Percentiles rank a stretch among this genome's conserved stretches.
Evolutionary conservation across 129 eudicot genomes (phyloP).

Genomic region (Escallonia rubra): DNA sequence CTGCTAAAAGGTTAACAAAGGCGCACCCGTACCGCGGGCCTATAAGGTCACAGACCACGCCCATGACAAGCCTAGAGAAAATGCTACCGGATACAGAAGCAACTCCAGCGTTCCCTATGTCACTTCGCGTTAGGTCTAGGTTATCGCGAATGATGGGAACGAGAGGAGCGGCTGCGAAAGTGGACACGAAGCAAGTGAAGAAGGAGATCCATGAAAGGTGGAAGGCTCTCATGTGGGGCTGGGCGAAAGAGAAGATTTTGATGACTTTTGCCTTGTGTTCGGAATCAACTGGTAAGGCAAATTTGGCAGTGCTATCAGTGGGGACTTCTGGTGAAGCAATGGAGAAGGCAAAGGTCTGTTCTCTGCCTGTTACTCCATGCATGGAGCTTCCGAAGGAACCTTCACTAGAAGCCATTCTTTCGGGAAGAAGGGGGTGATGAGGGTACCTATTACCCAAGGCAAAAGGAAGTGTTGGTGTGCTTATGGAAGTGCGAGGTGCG

Average conservation of each 20-base stretch:
- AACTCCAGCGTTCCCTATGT: conserved; percentile 44
- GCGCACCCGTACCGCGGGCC: conserved; percentile 61
- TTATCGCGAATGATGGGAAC: conserved; percentile 51
- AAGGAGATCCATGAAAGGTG: conserved; percentile 48
- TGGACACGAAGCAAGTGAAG: conserved; percentile 42
- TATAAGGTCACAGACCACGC: conserved; percentile 45
- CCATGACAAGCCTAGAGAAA: conserved; percentile 54
- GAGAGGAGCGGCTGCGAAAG: conserved; percentile 50
- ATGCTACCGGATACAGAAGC: conserved; percentile 41
- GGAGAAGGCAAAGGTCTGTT: conserved; percentile 26
- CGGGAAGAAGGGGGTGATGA: background rate
- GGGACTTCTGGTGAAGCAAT: conserved; percentile 33
- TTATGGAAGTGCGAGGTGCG: background rate
- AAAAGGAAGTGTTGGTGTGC: conserved; percentile 8
- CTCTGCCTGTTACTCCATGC: no score
- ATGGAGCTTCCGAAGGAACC: conserved; percentile 15
- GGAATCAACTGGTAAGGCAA: conserved; percentile 53
- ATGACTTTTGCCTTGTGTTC: conserved; percentile 54
- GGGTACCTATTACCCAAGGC: background rate
- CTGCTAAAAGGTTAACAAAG: conserved; percentile 40
- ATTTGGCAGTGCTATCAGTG: conserved; percentile 38
- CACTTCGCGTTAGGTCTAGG: conserved; percentile 32
- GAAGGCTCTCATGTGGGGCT: conserved; percentile 53
- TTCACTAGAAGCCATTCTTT: conserved; percentile 31
- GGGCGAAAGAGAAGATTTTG: conserved; percentile 51